phyloP scores from a whole-genome alignment of 495 filamentous ascomycete genomes.

The Pseudoneurospora amorphoporcata region DNA sequence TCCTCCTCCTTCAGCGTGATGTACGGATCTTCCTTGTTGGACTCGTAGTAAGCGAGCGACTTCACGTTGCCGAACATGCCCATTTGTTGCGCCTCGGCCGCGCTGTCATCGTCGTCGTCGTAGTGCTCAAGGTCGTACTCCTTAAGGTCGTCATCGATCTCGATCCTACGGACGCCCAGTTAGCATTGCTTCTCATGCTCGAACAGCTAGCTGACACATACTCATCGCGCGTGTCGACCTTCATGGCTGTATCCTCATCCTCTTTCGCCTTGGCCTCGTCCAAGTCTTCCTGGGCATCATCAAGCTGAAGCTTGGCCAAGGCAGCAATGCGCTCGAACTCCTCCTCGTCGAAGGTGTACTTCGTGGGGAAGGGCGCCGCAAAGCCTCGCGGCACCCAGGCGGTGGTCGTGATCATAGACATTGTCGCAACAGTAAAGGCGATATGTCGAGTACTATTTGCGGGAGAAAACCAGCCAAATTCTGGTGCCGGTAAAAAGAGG shows the following conservation, averaged over 20 bases:
- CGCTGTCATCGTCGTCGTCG: slow-evolving; percentile 63
- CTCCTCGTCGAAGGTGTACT: slow-evolving; percentile 84
- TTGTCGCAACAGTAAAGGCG: slow-evolving; percentile 9
- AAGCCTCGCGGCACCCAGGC: slow-evolving; percentile 91
- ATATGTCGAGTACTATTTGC: not conserved
- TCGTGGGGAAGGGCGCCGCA: slow-evolving; percentile 81
- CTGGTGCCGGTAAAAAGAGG: slow-evolving; percentile 4
- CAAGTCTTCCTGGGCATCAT: slow-evolving; percentile 83
- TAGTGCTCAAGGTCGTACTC: slow-evolving; percentile 96
- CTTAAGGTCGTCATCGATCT: slow-evolving; percentile 68
- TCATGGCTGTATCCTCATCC: not conserved
- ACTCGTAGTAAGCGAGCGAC: slow-evolving; percentile 83
- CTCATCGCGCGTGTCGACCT: slow-evolving; percentile 13
- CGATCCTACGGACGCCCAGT: slow-evolving; percentile 22
- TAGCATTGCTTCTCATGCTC: slow-evolving; percentile 3
- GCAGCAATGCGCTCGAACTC: slow-evolving; percentile 85
- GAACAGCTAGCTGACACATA: not conserved
- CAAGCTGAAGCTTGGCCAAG: slow-evolving; percentile 81
- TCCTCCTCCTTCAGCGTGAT: slow-evolving; percentile 66
- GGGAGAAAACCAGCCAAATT: not conserved
- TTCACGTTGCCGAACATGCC: slow-evolving; percentile 94
- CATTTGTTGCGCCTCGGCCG: slow-evolving; percentile 54
- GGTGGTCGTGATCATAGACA: slow-evolving; percentile 85
- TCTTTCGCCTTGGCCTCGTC: slow-evolving; percentile 47
- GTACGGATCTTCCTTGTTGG: slow-evolving; percentile 90